These are phyloP conservation scores for Alternaria atra DNA, from an alignment of 2,329 filamentous ascomycete genomes.

Conservation along the genomic window DNA sequence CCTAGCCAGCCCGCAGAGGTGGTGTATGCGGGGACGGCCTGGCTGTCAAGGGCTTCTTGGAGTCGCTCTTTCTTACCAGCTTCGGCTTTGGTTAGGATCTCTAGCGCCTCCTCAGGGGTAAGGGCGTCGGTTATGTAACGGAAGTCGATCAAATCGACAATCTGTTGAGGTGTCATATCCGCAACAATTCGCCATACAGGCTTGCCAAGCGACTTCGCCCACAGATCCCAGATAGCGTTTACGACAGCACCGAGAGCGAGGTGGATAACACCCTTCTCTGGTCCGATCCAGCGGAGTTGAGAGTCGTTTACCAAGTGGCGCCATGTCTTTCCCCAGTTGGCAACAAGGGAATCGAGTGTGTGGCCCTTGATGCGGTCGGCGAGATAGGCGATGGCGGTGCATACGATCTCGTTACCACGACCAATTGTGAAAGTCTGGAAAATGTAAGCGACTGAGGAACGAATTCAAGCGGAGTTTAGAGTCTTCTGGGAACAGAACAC, in stretches of 20 bases:
- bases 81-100: slow-evolving; percentile 72
- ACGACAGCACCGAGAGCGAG: slow-evolving; percentile 88
- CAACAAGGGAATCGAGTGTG: slow-evolving; percentile 78
- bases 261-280: slow-evolving; percentile 93
- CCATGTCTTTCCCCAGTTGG: slow-evolving; percentile 89
- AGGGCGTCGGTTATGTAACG: slow-evolving; percentile 94
- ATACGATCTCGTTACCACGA: slow-evolving; percentile 92
- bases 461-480: neutral
- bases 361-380: slow-evolving; percentile 78
- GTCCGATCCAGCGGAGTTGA: slow-evolving; percentile 92
- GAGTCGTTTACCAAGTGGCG: slow-evolving; percentile 89
- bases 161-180: slow-evolving; percentile 88
- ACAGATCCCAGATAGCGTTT: slow-evolving; percentile 95
- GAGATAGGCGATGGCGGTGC: slow-evolving; percentile 80
- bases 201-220: slow-evolving; percentile 86
- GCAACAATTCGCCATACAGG: slow-evolving; percentile 90
- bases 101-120: slow-evolving; percentile 82
- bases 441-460: neutral
- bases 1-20: slow-evolving; percentile 93
- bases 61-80: slow-evolving; percentile 75
- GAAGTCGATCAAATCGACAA: slow-evolving; percentile 90
- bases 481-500: neutral
- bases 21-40: slow-evolving; percentile 88
- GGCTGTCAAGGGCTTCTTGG: slow-evolving; percentile 74
- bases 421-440: slow-evolving; percentile 78